These are phyloP conservation scores for Lasiodiplodia theobromae DNA, from an alignment of 2,329 filamentous ascomycete species.

Conservation along the genomic window DNA sequence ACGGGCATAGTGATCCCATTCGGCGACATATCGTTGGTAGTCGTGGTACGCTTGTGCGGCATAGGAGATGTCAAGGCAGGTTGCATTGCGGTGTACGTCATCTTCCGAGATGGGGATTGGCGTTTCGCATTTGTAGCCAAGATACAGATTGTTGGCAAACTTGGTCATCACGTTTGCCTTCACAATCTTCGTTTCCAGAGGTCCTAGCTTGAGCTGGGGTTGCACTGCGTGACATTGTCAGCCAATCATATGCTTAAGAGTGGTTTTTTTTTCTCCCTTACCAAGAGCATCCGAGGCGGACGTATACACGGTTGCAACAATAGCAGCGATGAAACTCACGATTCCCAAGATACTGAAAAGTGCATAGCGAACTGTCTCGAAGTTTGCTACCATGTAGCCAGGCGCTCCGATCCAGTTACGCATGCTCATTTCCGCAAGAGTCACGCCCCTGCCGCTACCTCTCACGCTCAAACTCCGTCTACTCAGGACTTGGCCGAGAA, in stretches of 20 bases:
- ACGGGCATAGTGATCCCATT: conserved; percentile 60
- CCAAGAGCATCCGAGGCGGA: conserved; percentile 75
- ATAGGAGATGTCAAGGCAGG: conserved; percentile 73
- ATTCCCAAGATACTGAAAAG: conserved; percentile 69
- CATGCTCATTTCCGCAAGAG: conserved; percentile 79
- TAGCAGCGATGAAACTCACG: conserved; percentile 68
- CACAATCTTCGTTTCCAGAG: conserved; percentile 58
- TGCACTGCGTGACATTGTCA: conserved; percentile 56
- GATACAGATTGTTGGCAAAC: conserved; percentile 69
- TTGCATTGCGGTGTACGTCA: conserved; percentile 50
- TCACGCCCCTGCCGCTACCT: conserved; percentile 67
- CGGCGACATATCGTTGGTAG: conserved; percentile 65
- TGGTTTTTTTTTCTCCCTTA: conserved; percentile 34
- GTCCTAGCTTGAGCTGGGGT: conserved; percentile 70
- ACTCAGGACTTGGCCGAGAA: conserved; percentile 77
- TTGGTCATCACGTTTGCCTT: conserved; percentile 64
- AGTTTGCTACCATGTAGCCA: conserved; percentile 75
- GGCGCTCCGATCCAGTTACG: conserved; percentile 71
- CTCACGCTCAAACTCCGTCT: conserved; percentile 67
- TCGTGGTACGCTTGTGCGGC: conserved; percentile 75
- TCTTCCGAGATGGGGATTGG: conserved; percentile 61
- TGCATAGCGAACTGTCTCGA: conserved; percentile 69
- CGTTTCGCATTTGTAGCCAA: conserved; percentile 65
- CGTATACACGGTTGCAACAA: conserved; percentile 75
- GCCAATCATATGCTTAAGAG: neutral